Percentiles rank a stretch among this genome's conserved stretches.
Evolutionary conservation across 164 flowering plant genomes (phyloP).

Genomic region (Piper longum): DNA sequence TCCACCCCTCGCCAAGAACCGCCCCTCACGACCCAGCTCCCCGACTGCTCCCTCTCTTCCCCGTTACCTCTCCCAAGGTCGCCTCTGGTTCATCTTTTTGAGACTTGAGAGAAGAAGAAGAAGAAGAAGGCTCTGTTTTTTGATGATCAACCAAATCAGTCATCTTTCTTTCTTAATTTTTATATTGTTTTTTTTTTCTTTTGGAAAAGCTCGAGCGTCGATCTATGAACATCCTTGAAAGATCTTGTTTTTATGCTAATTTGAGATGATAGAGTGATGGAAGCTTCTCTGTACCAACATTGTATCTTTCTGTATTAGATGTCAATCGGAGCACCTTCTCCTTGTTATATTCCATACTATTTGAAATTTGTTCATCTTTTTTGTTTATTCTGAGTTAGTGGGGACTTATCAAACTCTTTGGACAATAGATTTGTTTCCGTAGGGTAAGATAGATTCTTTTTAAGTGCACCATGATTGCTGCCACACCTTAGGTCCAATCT

Average conservation of each 20-base stretch:
- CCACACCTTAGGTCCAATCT: background rate
- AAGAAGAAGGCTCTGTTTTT: background rate
- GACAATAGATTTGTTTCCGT: background rate
- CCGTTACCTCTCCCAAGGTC: constrained; percentile 61
- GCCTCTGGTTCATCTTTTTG: constrained; percentile 7
- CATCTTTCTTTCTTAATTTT: constrained; percentile 7
- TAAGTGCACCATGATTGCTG: background rate
- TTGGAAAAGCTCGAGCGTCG: background rate
- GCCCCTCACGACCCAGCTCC: constrained; percentile 14
- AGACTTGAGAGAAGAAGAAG: background rate
- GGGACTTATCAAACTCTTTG: no score
- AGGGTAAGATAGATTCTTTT: background rate
- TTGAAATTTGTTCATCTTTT: background rate
- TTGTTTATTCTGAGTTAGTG: background rate
- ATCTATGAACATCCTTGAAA: background rate
- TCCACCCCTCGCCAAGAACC: constrained; percentile 44
- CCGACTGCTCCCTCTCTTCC: constrained; percentile 66
- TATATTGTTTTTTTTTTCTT: constrained; percentile 2
- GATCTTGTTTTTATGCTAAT: background rate
- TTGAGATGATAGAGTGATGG: background rate
- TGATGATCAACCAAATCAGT: no score
- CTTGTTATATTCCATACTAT: background rate
- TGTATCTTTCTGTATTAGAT: background rate
- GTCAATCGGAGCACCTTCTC: background rate
- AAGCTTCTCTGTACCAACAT: background rate